Percentiles rank a stretch among this genome's conserved stretches.
These are phyloP conservation scores for Acer yangbiense DNA, from an alignment of 345 rosid species.

Conservation along the genomic window DNA sequence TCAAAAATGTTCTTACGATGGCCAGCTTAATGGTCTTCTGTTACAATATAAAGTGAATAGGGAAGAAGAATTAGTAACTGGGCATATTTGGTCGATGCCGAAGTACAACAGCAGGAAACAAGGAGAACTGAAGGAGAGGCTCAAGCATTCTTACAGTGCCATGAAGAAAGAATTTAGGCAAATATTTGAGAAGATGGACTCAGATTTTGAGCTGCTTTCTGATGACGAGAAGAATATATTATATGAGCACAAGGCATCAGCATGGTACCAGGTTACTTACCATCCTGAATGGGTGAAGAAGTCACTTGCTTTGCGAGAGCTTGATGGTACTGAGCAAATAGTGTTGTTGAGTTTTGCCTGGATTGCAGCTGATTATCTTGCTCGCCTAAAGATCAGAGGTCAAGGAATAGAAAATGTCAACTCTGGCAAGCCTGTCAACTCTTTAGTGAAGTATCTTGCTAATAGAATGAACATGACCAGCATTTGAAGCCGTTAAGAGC, in stretches of 20 bases:
- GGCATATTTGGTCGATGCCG: conserved; percentile 96
- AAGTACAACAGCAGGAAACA: conserved; percentile 64
- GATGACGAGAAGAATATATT: conserved; percentile 59
- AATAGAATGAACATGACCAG: conserved; percentile 48
- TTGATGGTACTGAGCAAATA: conserved; percentile 29
- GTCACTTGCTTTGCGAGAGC: conserved; percentile 49
- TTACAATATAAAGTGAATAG: conserved; percentile 74
- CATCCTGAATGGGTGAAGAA: conserved; percentile 70
- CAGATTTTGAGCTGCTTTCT: conserved; percentile 43
- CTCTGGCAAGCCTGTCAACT: conserved; percentile 61
- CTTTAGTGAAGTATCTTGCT: conserved; percentile 59
- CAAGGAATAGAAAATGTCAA: conserved; percentile 35
- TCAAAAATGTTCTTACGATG: conserved; percentile 70
- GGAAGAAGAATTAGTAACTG: conserved; percentile 94
- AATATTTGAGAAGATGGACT: conserved; percentile 52
- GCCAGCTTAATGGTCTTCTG: conserved; percentile 75
- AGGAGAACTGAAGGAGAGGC: conserved; percentile 75
- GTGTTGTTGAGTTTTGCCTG: conserved; percentile 83
- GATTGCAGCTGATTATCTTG: conserved; percentile 91
- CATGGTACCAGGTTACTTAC: conserved; percentile 91
- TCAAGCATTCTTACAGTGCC: conserved; percentile 67
- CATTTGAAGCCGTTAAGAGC: conserved; percentile 12
- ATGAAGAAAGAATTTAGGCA: conserved; percentile 77
- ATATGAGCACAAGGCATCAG: conserved; percentile 85
- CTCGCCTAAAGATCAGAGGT: conserved; percentile 63